Percentiles rank a stretch among this genome's conserved stretches.
These are phyloP conservation scores for Paecilomyces sp. DNA, from an alignment of 2,329 filamentous ascomycete species.

Conservation along the genomic window DNA sequence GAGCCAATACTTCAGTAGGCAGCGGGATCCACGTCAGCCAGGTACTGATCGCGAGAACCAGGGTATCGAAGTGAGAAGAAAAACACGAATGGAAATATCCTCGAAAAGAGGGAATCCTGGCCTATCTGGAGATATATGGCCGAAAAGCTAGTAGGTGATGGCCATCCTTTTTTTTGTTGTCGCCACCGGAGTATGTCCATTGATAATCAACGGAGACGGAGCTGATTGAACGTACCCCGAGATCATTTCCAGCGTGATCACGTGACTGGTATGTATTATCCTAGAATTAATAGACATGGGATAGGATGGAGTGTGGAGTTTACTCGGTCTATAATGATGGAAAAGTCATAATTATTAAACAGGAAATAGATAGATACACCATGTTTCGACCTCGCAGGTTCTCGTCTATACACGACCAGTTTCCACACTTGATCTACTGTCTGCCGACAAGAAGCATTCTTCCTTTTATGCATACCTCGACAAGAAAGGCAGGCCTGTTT, in stretches of 20 bases:
- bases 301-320: not conserved
- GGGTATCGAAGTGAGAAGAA: not conserved
- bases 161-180: not conserved
- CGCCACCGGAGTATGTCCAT: not conserved
- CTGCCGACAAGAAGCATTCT: not conserved
- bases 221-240: not conserved
- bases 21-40: not conserved
- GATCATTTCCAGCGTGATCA: not conserved
- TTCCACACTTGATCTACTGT: no score
- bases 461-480: not conserved
- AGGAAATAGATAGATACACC: not conserved
- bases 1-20: not conserved
- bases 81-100: not conserved
- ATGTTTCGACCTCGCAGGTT: not conserved
- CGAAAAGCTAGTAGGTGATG: not conserved
- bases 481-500: slow-evolving; percentile 1
- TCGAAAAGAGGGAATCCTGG: not conserved
- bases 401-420: no score
- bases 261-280: not conserved
- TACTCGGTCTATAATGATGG: not conserved
- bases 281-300: not conserved
- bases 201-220: not conserved
- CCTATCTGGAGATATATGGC: not conserved
- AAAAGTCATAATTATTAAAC: not conserved
- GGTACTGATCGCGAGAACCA: not conserved